Base-by-base conservation (phyloP, 1,284 basidiomycete species). In the Ceratobasidium sp. region DNA sequence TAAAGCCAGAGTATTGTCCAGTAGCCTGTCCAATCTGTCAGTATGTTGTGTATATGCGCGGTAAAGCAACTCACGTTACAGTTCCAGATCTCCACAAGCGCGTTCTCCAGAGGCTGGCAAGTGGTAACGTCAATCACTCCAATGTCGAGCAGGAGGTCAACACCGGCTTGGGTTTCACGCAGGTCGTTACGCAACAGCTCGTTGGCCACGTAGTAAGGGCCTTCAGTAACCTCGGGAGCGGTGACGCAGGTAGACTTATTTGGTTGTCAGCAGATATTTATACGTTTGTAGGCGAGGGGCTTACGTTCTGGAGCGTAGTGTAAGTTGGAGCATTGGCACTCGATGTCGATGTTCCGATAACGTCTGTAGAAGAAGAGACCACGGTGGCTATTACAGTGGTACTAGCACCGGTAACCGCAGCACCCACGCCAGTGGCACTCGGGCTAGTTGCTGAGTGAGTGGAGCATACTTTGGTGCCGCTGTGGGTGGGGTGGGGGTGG, bases 81-180 rank as follows among this genome's bases (percentile, higher is more conserved):
- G 62, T 81, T 81, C 91, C 91, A 93, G 53, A 92, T 86, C 78
- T 92, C 91, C 29, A 92, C 89, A 37, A 92, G 84, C 48, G 89
- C 88, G 79, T 90, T 87, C 2, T 86, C 84, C 0, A 91, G 83
- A 24, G 91, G 90, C 78, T 88, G 82, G 82, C 91, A 93, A 0
- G 90, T 92, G 77, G 90, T 86, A 8, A 91, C 87, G 78, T 93
- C 90, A 74, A 92, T 90, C 8, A 92, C 87, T 37, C 89, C 90
- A 53, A 92, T 89, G 77, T 92, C 89, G 76, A 92, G 84, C 58
- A 84, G 79, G 78, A 89, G 82, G 39, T 82, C 80, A 7, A 88
- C 80, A 66, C 88, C 88, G 19, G 85, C 79, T 80, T 88, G 84
- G 77, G 83, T 81, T 74, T 88, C 87, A 34, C 83, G 84, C 78